phyloP scores from a whole-genome alignment of 352 stramenopile genomes.

The Pythium folliculosum region DNA sequence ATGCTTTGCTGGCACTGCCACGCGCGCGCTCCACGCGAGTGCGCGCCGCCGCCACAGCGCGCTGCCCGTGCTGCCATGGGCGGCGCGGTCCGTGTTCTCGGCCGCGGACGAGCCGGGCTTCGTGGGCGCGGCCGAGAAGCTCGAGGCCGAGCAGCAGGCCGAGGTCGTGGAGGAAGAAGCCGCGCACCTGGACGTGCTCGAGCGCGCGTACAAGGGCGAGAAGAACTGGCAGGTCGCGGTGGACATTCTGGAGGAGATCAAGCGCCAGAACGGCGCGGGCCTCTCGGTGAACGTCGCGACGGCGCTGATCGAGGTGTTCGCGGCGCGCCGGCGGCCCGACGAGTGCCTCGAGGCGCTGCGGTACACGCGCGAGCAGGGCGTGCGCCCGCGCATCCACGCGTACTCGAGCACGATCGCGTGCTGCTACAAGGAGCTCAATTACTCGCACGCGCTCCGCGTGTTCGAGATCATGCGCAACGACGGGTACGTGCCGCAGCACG shows the following conservation, averaged over 20 bases:
- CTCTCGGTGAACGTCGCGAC: slow-evolving; percentile 53
- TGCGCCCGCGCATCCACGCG: slow-evolving; percentile 78
- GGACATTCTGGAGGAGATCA: slow-evolving; percentile 58
- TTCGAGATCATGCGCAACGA: slow-evolving; percentile 89
- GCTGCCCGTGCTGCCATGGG: neutral
- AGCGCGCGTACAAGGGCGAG: slow-evolving; percentile 38
- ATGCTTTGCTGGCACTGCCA: too few relatives aligned
- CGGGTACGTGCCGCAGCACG: slow-evolving; percentile 71
- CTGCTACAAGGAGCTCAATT: slow-evolving; percentile 78
- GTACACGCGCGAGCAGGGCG: slow-evolving; percentile 61
- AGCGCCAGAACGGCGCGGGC: slow-evolving; percentile 32
- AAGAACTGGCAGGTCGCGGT: slow-evolving; percentile 44
- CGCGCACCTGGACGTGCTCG: slow-evolving; percentile 28
- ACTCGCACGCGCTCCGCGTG: slow-evolving; percentile 68
- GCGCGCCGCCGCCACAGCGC: slow-evolving; percentile 13
- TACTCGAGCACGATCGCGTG: slow-evolving; percentile 81
- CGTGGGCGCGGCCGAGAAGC: slow-evolving; percentile 7
- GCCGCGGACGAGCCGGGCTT: slow-evolving; percentile 16
- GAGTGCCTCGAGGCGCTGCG: slow-evolving; percentile 71
- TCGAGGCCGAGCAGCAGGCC: slow-evolving; percentile 4
- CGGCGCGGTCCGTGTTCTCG: slow-evolving; percentile 22
- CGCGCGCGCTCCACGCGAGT: slow-evolving; percentile 15
- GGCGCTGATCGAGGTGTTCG: slow-evolving; percentile 64
- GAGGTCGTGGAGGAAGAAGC: slow-evolving; percentile 25
- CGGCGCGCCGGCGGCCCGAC: slow-evolving; percentile 37